phyloP scores from a whole-genome alignment of 257 asterid species.

The Prunella vulgaris region DNA sequence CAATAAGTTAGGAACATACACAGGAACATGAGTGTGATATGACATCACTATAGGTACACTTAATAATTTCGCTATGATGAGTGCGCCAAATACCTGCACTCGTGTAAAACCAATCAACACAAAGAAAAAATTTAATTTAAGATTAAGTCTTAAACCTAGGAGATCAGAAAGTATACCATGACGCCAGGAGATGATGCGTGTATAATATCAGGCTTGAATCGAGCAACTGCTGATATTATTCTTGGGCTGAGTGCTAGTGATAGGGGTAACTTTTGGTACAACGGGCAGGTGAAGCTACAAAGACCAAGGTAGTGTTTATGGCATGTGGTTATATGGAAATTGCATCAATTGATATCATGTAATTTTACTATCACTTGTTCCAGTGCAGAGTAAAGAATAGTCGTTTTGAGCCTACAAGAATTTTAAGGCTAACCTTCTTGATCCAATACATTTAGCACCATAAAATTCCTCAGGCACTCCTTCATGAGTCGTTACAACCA shows the following conservation, averaged over 20 bases:
- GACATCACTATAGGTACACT: constrained; percentile 93
- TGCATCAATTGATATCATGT: neutral
- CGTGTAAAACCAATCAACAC: neutral
- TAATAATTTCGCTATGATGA: constrained; percentile 74
- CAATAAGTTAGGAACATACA: constrained; percentile 42
- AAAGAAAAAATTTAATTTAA: neutral
- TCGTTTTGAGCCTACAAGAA: too few relatives aligned
- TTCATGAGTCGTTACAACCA: constrained; percentile 99
- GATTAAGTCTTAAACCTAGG: neutral
- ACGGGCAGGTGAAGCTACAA: constrained; percentile 87
- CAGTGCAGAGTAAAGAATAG: neutral
- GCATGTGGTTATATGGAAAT: neutral
- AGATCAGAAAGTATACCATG: constrained; percentile 49
- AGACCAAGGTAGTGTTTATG: neutral
- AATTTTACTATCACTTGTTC: neutral
- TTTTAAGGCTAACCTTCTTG: constrained; percentile 65
- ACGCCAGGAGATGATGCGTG: constrained; percentile 99
- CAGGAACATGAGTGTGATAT: constrained; percentile 97
- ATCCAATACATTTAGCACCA: constrained; percentile 95
- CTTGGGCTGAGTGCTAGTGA: constrained; percentile 99
- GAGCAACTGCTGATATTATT: constrained; percentile 89
- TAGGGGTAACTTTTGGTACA: constrained; percentile 84
- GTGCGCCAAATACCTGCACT: constrained; percentile 91
- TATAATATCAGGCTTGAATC: constrained; percentile 92
- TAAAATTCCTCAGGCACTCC: constrained; percentile 94